Percentiles rank a stretch among this genome's conserved stretches.
These are phyloP conservation scores for Blastobotrys malaysiensis DNA, from an alignment of 1,139 yeast genomes.

Conservation along the genomic window DNA sequence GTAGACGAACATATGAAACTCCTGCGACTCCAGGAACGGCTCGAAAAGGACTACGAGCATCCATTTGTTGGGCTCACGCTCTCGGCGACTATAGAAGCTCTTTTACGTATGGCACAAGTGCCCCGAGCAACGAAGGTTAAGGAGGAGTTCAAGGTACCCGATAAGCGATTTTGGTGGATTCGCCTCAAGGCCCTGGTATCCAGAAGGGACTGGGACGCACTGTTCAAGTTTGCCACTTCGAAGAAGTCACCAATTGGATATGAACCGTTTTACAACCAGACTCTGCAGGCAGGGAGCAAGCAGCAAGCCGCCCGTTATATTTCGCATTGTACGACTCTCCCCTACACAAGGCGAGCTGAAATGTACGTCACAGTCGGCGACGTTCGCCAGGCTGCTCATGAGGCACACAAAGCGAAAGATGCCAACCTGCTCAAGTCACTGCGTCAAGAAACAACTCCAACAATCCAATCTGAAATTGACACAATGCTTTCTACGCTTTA, in stretches of 20 bases:
- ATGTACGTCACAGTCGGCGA: conserved; percentile 52
- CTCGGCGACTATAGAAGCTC: conserved; percentile 47
- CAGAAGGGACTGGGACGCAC: conserved; percentile 55
- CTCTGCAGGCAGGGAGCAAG: conserved; percentile 45
- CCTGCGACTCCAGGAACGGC: conserved; percentile 46
- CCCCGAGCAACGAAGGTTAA: conserved; percentile 52
- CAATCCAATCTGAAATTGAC: conserved; percentile 29
- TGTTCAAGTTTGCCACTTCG: conserved; percentile 44
- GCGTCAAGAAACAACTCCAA: conserved; percentile 32
- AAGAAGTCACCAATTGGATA: conserved; percentile 72
- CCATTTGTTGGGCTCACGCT: conserved; percentile 54
- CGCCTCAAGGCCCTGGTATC: conserved; percentile 51
- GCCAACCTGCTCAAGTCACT: conserved; percentile 39
- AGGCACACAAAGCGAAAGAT: conserved; percentile 56
- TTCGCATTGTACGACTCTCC: conserved; percentile 32
- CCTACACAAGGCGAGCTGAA: conserved; percentile 42
- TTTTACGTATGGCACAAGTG: conserved; percentile 55
- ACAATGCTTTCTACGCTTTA: conserved; percentile 4
- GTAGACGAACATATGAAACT: conserved; percentile 50
- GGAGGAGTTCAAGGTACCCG: conserved; percentile 58
- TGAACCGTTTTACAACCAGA: conserved; percentile 53
- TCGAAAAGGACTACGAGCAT: conserved; percentile 50
- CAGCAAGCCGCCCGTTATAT: conserved; percentile 41
- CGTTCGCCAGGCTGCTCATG: conserved; percentile 51
- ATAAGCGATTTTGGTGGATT: conserved; percentile 59